Conservation (phyloP, 495 filamentous ascomycete genomes). For the Aspergillus saccharolyticus region DNA sequence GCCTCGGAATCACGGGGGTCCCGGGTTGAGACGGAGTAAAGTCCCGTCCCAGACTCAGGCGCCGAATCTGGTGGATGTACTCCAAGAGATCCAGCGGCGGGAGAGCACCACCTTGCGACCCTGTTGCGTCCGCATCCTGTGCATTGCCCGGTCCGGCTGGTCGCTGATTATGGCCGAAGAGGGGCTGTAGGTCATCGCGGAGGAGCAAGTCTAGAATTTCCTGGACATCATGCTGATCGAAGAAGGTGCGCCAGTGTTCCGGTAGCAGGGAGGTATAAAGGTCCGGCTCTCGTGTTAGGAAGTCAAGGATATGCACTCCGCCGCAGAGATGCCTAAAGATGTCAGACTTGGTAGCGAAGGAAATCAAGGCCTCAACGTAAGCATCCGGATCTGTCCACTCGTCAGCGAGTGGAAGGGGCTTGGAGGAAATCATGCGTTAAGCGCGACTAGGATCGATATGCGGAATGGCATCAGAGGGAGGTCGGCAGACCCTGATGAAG, state of each 20-base stretch:
- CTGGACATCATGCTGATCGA: slow-evolving; percentile 63
- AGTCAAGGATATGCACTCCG: slow-evolving; percentile 91
- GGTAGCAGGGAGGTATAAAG: slow-evolving; percentile 73
- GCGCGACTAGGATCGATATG: slow-evolving; percentile 1
- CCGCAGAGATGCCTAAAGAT: slow-evolving; percentile 87
- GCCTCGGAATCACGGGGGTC: slow-evolving; percentile 51
- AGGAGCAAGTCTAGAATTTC: slow-evolving; percentile 74
- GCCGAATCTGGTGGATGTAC: slow-evolving; percentile 72
- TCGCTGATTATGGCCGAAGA: slow-evolving; percentile 9
- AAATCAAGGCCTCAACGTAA: slow-evolving; percentile 73
- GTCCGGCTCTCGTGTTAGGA: slow-evolving; percentile 80
- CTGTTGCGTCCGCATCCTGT: slow-evolving; percentile 4
- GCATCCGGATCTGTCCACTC: slow-evolving; percentile 56
- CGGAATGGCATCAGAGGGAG: not conserved
- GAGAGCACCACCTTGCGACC: slow-evolving; percentile 48
- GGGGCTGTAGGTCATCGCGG: slow-evolving; percentile 57
- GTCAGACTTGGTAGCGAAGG: slow-evolving; percentile 66
- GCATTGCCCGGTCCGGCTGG: slow-evolving; percentile 6
- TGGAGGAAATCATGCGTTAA: slow-evolving; percentile 15
- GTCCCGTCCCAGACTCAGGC: slow-evolving; percentile 60
- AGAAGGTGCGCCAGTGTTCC: slow-evolving; percentile 72
- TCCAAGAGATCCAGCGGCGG: slow-evolving; percentile 64
- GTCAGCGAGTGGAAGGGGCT: slow-evolving; percentile 52
- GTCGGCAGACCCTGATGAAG: not conserved
- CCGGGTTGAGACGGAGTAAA: slow-evolving; percentile 35